Evolutionary conservation across 352 stramenopile genomes (phyloP), one percentile per base, ranked within the genome.

Genomic region (Globisporangium okanoganense): DNA sequence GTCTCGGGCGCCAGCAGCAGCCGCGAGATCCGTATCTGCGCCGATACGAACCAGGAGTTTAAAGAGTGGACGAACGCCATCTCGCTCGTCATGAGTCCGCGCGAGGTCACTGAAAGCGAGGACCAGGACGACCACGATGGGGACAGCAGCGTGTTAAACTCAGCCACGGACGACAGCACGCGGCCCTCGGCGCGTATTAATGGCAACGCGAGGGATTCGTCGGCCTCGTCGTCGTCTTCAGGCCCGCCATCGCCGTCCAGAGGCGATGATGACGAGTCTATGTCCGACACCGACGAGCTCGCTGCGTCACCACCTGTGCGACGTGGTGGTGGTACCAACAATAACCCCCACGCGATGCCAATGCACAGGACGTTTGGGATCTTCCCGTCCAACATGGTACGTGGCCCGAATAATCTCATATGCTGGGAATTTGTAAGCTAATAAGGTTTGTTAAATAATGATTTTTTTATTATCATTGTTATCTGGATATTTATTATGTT

Each of bases 51-150:
- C 48, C 62, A 75, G 13, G 82, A 94, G 27, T 92, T 94, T 61
- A 70, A 72, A 5, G 80, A 87, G 24, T 94, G 84, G 84, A 94
- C 84, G 1, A 78, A 76, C 47, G 79, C 78, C 2, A 87, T 94
- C 50, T 87, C 82, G 5, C 67, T 72, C 22, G 72, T 88, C 36
- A 85, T 94, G 58, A 84, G 72, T 65, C 82, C 79, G 12, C 68
- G 65, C 40, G 33, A 56, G 6, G 6, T 47, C 9, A 8, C n/a
- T 6, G 54, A 55, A 2, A 65, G 61, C 24, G 25, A 47, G 40
- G 48, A 27, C 22, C 8, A 14, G 24, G 18, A 43, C 14, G 36
- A 38, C 9, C 5, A n/a, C 3, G 55, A 27, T 44, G 27, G 20
- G 8, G 31, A 16, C 29, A 25, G 50, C 18, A 20, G 1, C 4